Base-by-base conservation (phyloP, 2,329 filamentous ascomycete genomes). In the Aspergillus pseudoterreus region DNA sequence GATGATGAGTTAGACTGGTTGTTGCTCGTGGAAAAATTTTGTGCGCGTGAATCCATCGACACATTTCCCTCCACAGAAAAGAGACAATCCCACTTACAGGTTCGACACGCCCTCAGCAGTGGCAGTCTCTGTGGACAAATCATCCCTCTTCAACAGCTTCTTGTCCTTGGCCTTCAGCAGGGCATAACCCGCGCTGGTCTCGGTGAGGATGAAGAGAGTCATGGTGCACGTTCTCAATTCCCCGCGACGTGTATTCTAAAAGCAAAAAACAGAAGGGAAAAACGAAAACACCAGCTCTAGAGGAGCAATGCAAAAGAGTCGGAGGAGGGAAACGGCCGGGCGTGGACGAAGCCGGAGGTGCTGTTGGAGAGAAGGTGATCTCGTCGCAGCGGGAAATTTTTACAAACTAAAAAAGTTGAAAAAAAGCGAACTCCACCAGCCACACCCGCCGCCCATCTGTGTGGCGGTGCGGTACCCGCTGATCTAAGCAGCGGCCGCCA, bases 141-240 rank as follows among this genome's bases (percentile, higher is more conserved):
- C 85, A 75, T 92, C 87, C 67, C 88, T 86, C 75, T 95, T 94
- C 60, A 99, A 81, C 54, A 97, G 83, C 81, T 97, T 97, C 84
- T 96, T 97, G 82, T 97, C 92, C 74, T 92, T 90, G 65, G 92
- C 88, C 82, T 99, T 97, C 80, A 99, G 91, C 73, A 99, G 84
- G 75, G 92, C 94, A 79, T 97, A 97, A 73, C 94, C 95, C 64
- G 92, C 92, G 75, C 89, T 90, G 73, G 92, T 96, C 78, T 96
- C 92, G 68, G 87, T 87, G 65, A 96, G 85, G 77, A 96, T 88
- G 76, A 95, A 95, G 72, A 94, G 85, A 77, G 88, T 87, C 88
- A 94, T 94, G 60, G 62, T 84, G 74, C 57, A 63, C 63, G 59
- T 57, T 57, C 62, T 63, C 65, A 57, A 63, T 57, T 57, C 61